Base-by-base conservation (phyloP, 306 rosid species). In the Cucumis melo region DNA sequence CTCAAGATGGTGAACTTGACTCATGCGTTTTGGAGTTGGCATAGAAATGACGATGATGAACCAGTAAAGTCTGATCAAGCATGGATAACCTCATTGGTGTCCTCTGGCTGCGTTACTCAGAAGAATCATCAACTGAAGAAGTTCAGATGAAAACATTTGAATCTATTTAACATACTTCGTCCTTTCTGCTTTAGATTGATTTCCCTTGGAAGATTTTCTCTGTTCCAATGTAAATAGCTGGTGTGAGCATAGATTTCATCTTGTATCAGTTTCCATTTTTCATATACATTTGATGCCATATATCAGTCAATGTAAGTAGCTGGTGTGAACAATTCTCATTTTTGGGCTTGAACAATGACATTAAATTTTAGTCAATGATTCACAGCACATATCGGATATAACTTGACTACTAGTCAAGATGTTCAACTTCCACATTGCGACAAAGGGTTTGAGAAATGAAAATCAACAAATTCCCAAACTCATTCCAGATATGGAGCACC, bases 1-100 rank as follows among this genome's bases (percentile, higher is more conserved):
- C 91, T 92, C 10, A 87, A 82, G 80, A 65, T 91, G 60, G 87
- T 86, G 65, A 93, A 90, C 80, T 82, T 97, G 5, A 82, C 96
- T 20, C 97, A 89, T 82, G 90, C 96, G 44, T 86, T 89, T 55
- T 93, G 98, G 99, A 89, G 90, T 83, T 93, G 98, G 97, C 98
- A 93, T 86, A 85, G 98, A 81, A 93, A 93, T 68, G 98, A 93
- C 17, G 90, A 93, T 1, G 98, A 93, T 2, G 96, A 93, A 82
- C 90, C 97, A 0, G 96, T 93, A 27, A 87, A 83, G 80, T 91
- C 98, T 21, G 98, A 93, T 86, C 85, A 93, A 68, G 76, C 85
- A 56, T 93, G 98, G 98, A 86, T 93, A 58, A 91, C 89, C 80
- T 91, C 98, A 29, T 80, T 91, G 84, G 82, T 77, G 12, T 79